Evolutionary conservation across 192 early-diverging fungal species (phyloP).

Genomic region (Oehlia diaphana): DNA sequence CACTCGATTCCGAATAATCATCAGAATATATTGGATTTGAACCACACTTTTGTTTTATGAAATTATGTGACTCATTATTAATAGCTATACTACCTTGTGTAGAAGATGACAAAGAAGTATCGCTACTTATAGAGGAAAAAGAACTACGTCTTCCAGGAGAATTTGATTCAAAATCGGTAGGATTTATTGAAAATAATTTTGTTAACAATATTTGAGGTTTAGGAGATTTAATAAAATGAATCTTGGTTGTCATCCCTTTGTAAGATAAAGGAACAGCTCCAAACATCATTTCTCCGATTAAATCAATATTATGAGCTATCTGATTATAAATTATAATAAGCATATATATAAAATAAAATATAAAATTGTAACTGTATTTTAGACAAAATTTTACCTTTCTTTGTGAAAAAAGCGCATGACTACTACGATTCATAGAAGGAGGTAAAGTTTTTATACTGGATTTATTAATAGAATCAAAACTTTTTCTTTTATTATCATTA

Average conservation of each 20-base stretch:
- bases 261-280: slow-evolving; percentile 45
- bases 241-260: slow-evolving; percentile 47
- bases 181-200: slow-evolving; percentile 44
- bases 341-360: neutral
- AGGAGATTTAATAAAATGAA: slow-evolving; percentile 38
- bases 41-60: slow-evolving; percentile 3
- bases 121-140: slow-evolving; percentile 45
- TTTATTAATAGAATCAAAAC: slow-evolving; percentile 18
- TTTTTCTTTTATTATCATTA: slow-evolving; percentile 12
- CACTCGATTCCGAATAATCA: slow-evolving; percentile 34
- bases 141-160: slow-evolving; percentile 32
- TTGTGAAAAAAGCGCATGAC: neutral
- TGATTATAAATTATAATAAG: neutral
- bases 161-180: slow-evolving; percentile 32
- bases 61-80: neutral
- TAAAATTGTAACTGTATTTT: neutral
- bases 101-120: slow-evolving; percentile 39
- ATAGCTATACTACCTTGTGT: slow-evolving; percentile 1
- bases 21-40: slow-evolving; percentile 14
- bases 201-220: slow-evolving; percentile 44
- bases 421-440: slow-evolving; percentile 6
- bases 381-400: slow-evolving; percentile 15
- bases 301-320: slow-evolving; percentile 33
- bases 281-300: slow-evolving; percentile 52
- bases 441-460: slow-evolving; percentile 13